Base-by-base conservation (phyloP, 2,329 filamentous ascomycete species). In the Ceratocystis diversiconidia region DNA sequence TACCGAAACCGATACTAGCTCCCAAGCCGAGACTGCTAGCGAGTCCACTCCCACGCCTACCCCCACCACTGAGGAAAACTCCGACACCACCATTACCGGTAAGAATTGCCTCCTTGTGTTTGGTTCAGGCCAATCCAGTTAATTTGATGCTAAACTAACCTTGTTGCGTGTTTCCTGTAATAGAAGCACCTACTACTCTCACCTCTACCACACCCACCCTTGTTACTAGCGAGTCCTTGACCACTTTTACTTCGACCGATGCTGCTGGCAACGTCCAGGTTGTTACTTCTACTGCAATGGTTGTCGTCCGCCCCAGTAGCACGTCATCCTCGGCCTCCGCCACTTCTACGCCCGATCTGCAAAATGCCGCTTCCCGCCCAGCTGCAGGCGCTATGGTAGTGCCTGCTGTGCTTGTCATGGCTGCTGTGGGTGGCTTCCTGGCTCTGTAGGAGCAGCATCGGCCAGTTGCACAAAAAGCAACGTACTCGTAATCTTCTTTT, bases 271-370 rank as follows among this genome's bases (percentile, higher is more conserved):
- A 74, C 41, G 73, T 78, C 64, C 75, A 76, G 2, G 75, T 77
- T 12, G 72, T 81, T 62, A 81, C 79, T 10, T 75, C 75, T 17
- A 82, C 79, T 1, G 79, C 79, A 0, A 79, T 74, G 70, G 79
- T 82, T 2, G 76, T 74, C 22, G 76, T 78, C 48, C 73, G 76
- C 10, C 76, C 77, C 1, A 69, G 72, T 30, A 65, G 73, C 8
- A 72, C 72, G 10, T 60, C 65, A 2, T 62, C 65, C 19, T 32
- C 63, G n/a, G 68, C 68, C 17, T 68, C 68, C 25, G 66, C 70
- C 66, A 69, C 69, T 64, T 70, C 71, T 50, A 73, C 76, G 43
- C 72, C 71, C 36, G 59, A 66, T 22, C 71, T 79, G 41, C 77
- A 79, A 69, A 76, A 75, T 68, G 73, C 70, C 3, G 76, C 74